phyloP scores from a whole-genome alignment of 129 eudicot genomes.

The Erigeron canadensis region DNA sequence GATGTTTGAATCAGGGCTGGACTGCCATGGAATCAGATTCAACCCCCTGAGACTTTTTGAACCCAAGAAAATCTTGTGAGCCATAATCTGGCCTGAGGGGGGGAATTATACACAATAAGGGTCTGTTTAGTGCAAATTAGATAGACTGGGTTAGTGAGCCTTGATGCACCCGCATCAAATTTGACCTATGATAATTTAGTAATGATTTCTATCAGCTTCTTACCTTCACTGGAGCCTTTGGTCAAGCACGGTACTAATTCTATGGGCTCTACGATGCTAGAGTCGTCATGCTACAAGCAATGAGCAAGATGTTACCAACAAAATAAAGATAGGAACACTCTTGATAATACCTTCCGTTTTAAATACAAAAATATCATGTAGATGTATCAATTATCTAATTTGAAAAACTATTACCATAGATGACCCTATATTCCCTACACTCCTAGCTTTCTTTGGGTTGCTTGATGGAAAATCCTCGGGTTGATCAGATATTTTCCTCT shows the following conservation, averaged over 20 bases:
- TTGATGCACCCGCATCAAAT: too few relatives aligned
- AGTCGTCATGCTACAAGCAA: constrained; percentile 44
- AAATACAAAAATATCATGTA: background rate
- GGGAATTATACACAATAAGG: too few relatives aligned
- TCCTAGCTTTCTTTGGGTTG: background rate
- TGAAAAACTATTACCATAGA: constrained; percentile 37
- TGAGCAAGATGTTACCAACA: background rate
- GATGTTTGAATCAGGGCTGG: too few relatives aligned
- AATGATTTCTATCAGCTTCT: background rate
- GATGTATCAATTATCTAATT: background rate
- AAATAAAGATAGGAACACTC: background rate
- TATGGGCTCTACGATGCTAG: background rate
- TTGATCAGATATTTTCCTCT: constrained; percentile 46
- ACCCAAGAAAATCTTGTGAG: too few relatives aligned
- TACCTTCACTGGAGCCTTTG: constrained; percentile 26
- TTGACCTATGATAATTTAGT: background rate
- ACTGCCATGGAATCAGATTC: too few relatives aligned
- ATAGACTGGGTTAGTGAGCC: too few relatives aligned
- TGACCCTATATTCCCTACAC: constrained; percentile 13
- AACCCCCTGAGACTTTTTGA: too few relatives aligned
- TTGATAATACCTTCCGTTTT: background rate
- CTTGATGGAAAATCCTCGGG: constrained; percentile 30
- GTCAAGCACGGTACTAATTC: background rate
- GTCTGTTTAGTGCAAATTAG: too few relatives aligned
- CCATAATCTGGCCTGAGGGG: too few relatives aligned